Evolutionary conservation across 306 rosid genomes (phyloP).

Genomic region (Prunus campanulata): DNA sequence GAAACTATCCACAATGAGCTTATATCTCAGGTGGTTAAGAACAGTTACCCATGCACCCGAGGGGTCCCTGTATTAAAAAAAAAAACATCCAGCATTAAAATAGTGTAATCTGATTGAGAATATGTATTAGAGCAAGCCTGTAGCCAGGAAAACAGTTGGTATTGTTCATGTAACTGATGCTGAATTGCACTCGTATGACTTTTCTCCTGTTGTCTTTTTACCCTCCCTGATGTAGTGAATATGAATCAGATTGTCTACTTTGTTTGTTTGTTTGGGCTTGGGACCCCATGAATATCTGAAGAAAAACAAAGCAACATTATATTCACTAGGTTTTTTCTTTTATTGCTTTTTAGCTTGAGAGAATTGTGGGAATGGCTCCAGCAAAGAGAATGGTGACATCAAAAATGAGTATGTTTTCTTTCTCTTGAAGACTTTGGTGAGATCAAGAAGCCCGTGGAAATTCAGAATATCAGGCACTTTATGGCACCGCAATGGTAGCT

Average conservation of each 20-base stretch:
- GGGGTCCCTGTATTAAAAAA: too few relatives aligned
- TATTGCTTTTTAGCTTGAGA: slow-evolving; percentile 38
- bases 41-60: too few relatives aligned
- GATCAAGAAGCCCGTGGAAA: background rate
- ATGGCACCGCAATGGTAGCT: background rate
- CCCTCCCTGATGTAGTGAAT: background rate
- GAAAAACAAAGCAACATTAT: background rate
- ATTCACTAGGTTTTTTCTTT: background rate
- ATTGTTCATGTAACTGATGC: background rate
- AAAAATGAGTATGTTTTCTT: slow-evolving; percentile 38
- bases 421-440: slow-evolving; percentile 20
- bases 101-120: background rate
- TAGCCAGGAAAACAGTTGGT: background rate
- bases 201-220: background rate
- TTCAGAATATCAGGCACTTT: background rate
- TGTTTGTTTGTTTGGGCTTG: background rate
- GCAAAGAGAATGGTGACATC: slow-evolving; percentile 49
- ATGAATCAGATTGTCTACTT: background rate
- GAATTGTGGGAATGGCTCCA: slow-evolving; percentile 49
- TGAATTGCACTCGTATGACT: background rate
- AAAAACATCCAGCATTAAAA: background rate
- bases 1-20: background rate
- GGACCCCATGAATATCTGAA: background rate
- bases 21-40: too few relatives aligned
- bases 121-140: background rate